These are phyloP conservation scores for Mortierella sp. DNA, from an alignment of 371 early-diverging fungal genomes.

Conservation along the genomic window DNA sequence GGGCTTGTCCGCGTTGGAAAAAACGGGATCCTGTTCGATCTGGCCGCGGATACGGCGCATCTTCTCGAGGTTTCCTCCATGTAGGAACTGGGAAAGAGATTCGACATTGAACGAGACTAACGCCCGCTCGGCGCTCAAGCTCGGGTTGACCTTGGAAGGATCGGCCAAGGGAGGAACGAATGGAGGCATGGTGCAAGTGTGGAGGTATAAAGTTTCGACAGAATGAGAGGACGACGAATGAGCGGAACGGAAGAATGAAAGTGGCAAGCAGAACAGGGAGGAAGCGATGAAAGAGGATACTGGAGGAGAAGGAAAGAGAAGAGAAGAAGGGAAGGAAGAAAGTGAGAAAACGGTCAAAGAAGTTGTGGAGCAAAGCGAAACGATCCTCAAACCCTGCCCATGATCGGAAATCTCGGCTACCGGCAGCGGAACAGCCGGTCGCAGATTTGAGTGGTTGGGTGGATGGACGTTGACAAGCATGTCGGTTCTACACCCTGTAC, in stretches of 20 bases:
- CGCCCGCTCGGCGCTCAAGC: conserved; percentile 36
- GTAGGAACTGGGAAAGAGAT: conserved; percentile 35
- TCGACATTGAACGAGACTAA: conserved; percentile 49
- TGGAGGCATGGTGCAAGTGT: conserved; percentile 33
- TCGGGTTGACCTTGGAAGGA: conserved; percentile 34
- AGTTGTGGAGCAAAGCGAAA: neutral
- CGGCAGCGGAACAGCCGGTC: neutral
- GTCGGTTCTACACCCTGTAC: too few species aligned
- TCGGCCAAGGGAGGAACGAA: conserved; percentile 50
- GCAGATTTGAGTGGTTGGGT: neutral
- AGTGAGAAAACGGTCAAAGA: neutral
- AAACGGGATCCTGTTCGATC: conserved; percentile 49
- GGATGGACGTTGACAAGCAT: neutral
- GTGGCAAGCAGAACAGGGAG: neutral
- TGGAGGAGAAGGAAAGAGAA: conserved; percentile 1
- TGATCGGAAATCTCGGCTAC: neutral
- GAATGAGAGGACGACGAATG: neutral
- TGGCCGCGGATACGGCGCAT: conserved; percentile 24
- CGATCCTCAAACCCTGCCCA: neutral
- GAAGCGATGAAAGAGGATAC: conserved; percentile 3
- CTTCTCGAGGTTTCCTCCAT: conserved; percentile 23
- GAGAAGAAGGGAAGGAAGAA: neutral
- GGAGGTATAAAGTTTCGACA: neutral
- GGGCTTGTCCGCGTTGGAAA: conserved; percentile 51
- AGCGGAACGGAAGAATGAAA: neutral